These are phyloP conservation scores for Sparassis latifolia DNA, from an alignment of 1,284 basidiomycete species.

Conservation along the genomic window DNA sequence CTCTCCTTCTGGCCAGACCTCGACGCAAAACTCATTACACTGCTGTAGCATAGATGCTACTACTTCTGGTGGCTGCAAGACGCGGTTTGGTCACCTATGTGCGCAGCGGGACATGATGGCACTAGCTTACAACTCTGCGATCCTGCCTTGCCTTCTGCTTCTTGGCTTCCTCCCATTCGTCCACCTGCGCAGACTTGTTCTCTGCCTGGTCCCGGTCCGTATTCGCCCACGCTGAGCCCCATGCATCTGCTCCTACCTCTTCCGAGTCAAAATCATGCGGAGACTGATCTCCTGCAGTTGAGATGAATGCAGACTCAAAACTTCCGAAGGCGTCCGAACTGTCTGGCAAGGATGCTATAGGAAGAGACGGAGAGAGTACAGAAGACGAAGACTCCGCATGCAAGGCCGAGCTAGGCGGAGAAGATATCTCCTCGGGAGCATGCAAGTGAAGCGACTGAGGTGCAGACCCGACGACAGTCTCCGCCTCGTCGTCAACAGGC, in stretches of 20 bases:
- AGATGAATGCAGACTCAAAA: constrained; percentile 43
- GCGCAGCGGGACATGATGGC: not conserved
- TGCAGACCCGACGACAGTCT: not conserved
- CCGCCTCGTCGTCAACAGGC: not conserved
- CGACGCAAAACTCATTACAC: constrained; percentile 42
- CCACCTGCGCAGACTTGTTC: constrained; percentile 25
- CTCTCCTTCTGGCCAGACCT: constrained; percentile 40
- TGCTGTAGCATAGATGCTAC: constrained; percentile 47
- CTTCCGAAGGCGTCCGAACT: constrained; percentile 57
- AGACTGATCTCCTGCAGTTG: constrained; percentile 18
- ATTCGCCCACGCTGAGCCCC: constrained; percentile 40
- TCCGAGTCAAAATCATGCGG: constrained; percentile 25
- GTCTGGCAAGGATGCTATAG: constrained; percentile 19
- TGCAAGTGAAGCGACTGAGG: not conserved
- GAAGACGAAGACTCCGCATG: not conserved
- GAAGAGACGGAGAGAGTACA: constrained; percentile 9
- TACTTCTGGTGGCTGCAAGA: constrained; percentile 57
- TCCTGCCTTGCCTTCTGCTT: constrained; percentile 52
- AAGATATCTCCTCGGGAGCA: not conserved
- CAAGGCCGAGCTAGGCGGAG: not conserved
- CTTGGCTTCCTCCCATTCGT: constrained; percentile 67
- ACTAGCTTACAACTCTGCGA: constrained; percentile 50
- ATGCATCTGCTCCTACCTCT: constrained; percentile 33
- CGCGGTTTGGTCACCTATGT: no score
- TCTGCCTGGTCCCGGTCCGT: constrained; percentile 8